phyloP scores from a whole-genome alignment of 1,139 yeast genomes.

The Debaryomyces sp. region DNA sequence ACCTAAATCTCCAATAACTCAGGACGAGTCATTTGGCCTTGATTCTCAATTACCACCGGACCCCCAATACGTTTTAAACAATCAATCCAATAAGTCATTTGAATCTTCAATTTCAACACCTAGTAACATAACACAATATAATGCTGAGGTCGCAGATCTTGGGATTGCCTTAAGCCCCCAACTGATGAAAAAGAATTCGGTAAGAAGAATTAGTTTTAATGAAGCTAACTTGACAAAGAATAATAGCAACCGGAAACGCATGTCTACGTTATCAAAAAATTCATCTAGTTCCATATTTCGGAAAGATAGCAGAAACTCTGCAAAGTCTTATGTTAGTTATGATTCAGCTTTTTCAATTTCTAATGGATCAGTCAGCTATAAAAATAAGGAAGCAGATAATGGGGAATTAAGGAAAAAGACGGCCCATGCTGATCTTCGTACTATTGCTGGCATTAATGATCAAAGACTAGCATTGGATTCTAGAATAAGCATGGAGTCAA shows the following conservation, averaged over 20 bases:
- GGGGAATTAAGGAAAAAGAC: constrained; percentile 38
- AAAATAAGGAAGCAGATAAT: constrained; percentile 16
- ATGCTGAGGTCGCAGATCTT: constrained; percentile 47
- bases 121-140: constrained; percentile 44
- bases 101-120: constrained; percentile 41
- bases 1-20: constrained; percentile 2
- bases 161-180: constrained; percentile 50
- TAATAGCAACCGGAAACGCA: constrained; percentile 16
- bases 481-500: constrained; percentile 24
- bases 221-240: constrained; percentile 18
- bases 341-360: constrained; percentile 55
- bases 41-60: constrained; percentile 21
- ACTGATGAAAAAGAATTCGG: constrained; percentile 24
- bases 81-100: constrained; percentile 23
- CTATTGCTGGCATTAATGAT: constrained; percentile 22
- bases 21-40: constrained; percentile 22
- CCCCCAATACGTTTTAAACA: constrained; percentile 17
- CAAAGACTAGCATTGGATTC: constrained; percentile 25
- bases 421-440: constrained; percentile 41
- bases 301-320: constrained; percentile 32
- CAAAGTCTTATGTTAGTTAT: constrained; percentile 55
- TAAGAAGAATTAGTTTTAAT: constrained; percentile 31
- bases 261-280: constrained; percentile 24
- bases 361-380: constrained; percentile 23
- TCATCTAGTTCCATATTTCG: constrained; percentile 32